Conservation (phyloP, 75 land plant genomes). For the Pinus taeda region DNA sequence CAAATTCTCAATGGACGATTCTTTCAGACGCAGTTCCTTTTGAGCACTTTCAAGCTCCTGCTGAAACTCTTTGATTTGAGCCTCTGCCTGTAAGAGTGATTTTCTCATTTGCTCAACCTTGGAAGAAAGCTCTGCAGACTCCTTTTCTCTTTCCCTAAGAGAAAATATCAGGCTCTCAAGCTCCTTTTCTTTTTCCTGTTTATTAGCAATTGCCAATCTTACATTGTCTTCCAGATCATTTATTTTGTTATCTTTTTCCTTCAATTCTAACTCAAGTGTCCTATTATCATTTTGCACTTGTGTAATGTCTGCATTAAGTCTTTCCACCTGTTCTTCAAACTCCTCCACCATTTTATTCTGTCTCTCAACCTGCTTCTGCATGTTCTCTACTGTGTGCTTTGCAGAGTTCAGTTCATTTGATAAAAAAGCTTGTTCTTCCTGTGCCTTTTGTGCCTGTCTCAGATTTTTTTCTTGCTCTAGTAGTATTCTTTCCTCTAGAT, state of each 20-base stretch:
- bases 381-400: conserved; percentile 20
- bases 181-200: conserved; percentile 48
- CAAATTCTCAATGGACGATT: conserved; percentile 22
- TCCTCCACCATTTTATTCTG: conserved; percentile 36
- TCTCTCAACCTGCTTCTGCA: conserved; percentile 41
- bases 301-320: conserved; percentile 26
- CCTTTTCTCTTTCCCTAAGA: conserved; percentile 47
- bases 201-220: conserved; percentile 25
- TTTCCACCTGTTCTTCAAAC: conserved; percentile 35
- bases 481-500: conserved; percentile 29
- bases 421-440: conserved; percentile 45
- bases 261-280: conserved; percentile 40
- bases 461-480: conserved; percentile 49
- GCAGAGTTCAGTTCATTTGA: conserved; percentile 45
- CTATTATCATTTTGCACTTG: conserved; percentile 38
- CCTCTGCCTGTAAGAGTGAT: conserved; percentile 27
- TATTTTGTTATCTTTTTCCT: conserved; percentile 31
- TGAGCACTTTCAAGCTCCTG: conserved; percentile 24
- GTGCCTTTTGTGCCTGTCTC: conserved; percentile 45
- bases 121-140: conserved; percentile 23
- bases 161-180: conserved; percentile 22
- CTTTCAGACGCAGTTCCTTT: conserved; percentile 35
- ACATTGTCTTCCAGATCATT: conserved; percentile 37
- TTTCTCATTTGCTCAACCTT: conserved; percentile 22
- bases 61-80: conserved; percentile 24